phyloP scores from a whole-genome alignment of 2,329 filamentous ascomycete genomes.

The Mollisia scopiformis region DNA sequence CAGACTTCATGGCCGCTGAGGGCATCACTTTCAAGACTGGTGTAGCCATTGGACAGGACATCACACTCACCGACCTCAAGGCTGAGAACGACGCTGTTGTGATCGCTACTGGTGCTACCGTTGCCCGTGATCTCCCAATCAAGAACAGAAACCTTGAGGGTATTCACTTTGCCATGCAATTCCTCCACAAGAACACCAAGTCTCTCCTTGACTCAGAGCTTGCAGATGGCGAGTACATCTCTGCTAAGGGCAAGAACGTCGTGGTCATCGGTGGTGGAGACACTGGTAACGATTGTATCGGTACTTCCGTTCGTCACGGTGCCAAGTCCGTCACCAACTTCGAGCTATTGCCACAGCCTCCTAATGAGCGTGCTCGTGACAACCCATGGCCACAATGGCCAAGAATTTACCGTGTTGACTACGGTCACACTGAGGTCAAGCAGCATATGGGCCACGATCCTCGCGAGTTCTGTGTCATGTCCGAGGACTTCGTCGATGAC shows the following conservation, averaged over 20 bases:
- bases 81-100: slow-evolving; percentile 80
- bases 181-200: slow-evolving; percentile 97
- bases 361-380: slow-evolving; percentile 84
- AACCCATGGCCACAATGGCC: slow-evolving; percentile 99
- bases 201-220: slow-evolving; percentile 92
- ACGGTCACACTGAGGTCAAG: slow-evolving; percentile 93
- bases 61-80: slow-evolving; percentile 72
- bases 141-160: slow-evolving; percentile 86
- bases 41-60: slow-evolving; percentile 75
- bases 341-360: slow-evolving; percentile 90
- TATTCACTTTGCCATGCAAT: slow-evolving; percentile 96
- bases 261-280: slow-evolving; percentile 97
- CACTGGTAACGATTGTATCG: slow-evolving; percentile 97
- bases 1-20: slow-evolving; percentile 92
- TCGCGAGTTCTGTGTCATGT: slow-evolving; percentile 98
- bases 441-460: slow-evolving; percentile 96
- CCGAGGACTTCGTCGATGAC: slow-evolving; percentile 92
- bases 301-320: slow-evolving; percentile 92
- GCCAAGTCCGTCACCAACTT: slow-evolving; percentile 97
- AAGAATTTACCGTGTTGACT: slow-evolving; percentile 97
- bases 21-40: slow-evolving; percentile 82
- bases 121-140: slow-evolving; percentile 90
- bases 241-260: slow-evolving; percentile 93
- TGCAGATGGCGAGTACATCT: slow-evolving; percentile 83
- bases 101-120: slow-evolving; percentile 89